Base-by-base conservation (phyloP, 257 asterid genomes). In the Ilex asprella region DNA sequence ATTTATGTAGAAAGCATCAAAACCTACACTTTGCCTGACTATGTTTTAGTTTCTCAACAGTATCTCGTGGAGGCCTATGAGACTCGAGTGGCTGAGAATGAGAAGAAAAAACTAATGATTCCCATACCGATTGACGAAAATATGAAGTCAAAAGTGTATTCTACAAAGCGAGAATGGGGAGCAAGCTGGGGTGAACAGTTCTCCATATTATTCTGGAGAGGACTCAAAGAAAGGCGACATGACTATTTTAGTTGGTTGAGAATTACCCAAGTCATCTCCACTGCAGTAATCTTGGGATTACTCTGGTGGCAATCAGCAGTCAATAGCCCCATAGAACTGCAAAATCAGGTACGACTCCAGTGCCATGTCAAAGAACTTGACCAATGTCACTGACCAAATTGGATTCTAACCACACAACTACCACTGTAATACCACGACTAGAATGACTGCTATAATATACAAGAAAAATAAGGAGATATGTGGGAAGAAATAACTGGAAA, bases 251-350 rank as follows among this genome's bases (percentile, higher is more conserved):
- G 97, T 82, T 87, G 96, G 96, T 61, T 93, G 75, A 89, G 91
- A 77, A 76, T 87, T 68, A 82, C 92, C 46, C 99, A 93, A 75
- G 97, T 93, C 59, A 80, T 93, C 54, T 86, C 89, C 11, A 84
- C 96, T 14, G 96, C 97, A n/a, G 66, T 84, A n/a, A 81, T 87
- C 32, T 79, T 87, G 74, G 99, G 97, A 29, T 54, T 93, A 72
- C 77, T 93, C 2, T 93, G 99, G 99, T 93, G 99, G 99, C 88
- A 87, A 59, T 83, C 99, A 12, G 94, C 89, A 16, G 74, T 82
- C 52, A 59, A 74, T 59, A 73, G 76, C 50, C 85, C 96, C 1
- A 61, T 75, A 12, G 81, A 84, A 55, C 74, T 89, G 49, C 95
- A 82, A 74, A 95, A 89, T 60, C 99, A 92, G 97, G 98, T 88